These are phyloP conservation scores for Eutrema yunnanense DNA, from an alignment of 345 rosid genomes.

Conservation along the genomic window DNA sequence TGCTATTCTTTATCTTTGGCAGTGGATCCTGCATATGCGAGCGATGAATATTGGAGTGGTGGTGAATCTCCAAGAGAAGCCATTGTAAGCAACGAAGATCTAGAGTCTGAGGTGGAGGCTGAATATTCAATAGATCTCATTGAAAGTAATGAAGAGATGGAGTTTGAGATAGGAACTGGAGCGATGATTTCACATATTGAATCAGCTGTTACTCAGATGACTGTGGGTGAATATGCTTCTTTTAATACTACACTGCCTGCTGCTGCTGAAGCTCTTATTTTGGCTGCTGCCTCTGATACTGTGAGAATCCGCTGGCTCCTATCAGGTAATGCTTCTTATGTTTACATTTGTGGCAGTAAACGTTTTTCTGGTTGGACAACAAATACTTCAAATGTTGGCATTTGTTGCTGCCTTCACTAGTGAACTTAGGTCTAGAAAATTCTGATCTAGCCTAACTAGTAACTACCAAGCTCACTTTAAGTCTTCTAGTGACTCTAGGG, in stretches of 20 bases:
- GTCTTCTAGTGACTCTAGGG: background rate
- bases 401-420: background rate
- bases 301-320: constrained; percentile 35
- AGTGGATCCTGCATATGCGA: constrained; percentile 17
- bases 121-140: constrained; percentile 52
- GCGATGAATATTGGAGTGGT: constrained; percentile 10
- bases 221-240: constrained; percentile 74
- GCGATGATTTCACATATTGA: constrained; percentile 59
- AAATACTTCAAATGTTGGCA: background rate
- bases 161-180: constrained; percentile 86
- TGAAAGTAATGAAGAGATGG: constrained; percentile 78
- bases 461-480: background rate
- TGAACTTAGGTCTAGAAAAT: background rate
- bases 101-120: constrained; percentile 56
- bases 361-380: background rate
- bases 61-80: constrained; percentile 43
- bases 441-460: background rate
- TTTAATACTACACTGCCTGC: constrained; percentile 35
- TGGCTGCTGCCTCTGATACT: constrained; percentile 59
- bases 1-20: constrained; percentile 56
- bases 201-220: constrained; percentile 62
- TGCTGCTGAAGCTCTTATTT: constrained; percentile 44
- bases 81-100: constrained; percentile 53
- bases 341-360: background rate
- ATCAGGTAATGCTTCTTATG: constrained; percentile 39